Base-by-base conservation (phyloP, 2,329 filamentous ascomycete genomes). In the Aspergillaceae sp. region DNA sequence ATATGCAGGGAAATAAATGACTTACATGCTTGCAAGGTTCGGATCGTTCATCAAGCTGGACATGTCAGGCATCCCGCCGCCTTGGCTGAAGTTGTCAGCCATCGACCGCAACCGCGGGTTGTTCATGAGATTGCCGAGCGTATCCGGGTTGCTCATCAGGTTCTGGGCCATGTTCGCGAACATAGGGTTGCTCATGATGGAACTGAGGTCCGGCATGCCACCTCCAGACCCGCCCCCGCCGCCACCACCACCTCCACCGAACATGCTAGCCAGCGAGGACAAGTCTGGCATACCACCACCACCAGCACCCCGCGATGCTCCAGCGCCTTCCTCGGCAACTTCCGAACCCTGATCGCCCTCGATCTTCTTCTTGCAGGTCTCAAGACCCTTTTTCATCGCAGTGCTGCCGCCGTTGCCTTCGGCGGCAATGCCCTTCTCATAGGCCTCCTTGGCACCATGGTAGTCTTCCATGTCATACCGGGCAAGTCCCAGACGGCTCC, bases 161-260 rank as follows among this genome's bases (percentile, higher is more conserved):
- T 87, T 95, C 74, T 96, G 88, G 4, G 92, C 92, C 89, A 97
- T 96, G 72, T 79, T 86, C 43, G 89, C 82, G 72, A 98, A 94
- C 92, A 97, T 97, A 46, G 92, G 92, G 74, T 97, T 98, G 75
- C 76, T 89, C 89, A 97, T 94, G 66, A 98, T 83, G 52, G 80
- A 80, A 53, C 80, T 72, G 27, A 98, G 74, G 66, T 97, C 91
- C 8, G 90, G 89, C 86, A 95, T 92, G 9, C 75, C 81, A 27
- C 75, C 82, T 19, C 75, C 79, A n/a, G 70, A 75, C 30, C 72
- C 76, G 19, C 74, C 76, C 36, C 82, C 83, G 11, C 70, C 76
- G 19, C 74, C 76, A 36, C 82, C 83, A 11, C 70, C 75, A 32
- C 72, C 76, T 11, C 74, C 76, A 37, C 83, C 83, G 54, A 90